These are phyloP conservation scores for Colletotrichum filicis DNA, from an alignment of 2,329 filamentous ascomycete species.

Conservation along the genomic window DNA sequence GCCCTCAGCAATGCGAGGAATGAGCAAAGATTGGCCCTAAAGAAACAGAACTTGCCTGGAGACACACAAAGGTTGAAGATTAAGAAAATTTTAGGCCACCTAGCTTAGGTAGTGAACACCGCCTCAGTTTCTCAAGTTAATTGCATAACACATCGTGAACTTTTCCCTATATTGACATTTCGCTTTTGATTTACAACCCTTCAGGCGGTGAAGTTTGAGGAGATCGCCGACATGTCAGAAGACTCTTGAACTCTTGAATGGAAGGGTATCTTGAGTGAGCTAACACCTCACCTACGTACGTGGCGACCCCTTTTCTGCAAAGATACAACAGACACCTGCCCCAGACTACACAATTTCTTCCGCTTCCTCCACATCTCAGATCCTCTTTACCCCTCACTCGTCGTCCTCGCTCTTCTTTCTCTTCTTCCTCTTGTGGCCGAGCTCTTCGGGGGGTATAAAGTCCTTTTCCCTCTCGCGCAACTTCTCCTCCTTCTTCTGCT, in stretches of 20 bases:
- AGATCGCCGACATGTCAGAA: conserved; percentile 6
- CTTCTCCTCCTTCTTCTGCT: conserved; percentile 88
- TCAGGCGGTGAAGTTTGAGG: neutral
- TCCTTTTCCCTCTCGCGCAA: conserved; percentile 85
- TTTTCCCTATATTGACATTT: conserved; percentile 2
- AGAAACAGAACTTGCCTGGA: neutral
- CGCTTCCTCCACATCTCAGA: neutral
- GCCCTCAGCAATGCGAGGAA: neutral
- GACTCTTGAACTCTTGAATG: conserved; percentile 26
- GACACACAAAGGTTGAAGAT: neutral
- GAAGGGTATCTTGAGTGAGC: conserved; percentile 35
- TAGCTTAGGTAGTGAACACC: neutral
- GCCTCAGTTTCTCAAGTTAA: neutral
- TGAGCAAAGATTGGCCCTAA: neutral
- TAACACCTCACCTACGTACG: conserved; percentile 23
- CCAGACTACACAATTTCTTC: conserved; percentile 2
- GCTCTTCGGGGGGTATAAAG: conserved; percentile 88
- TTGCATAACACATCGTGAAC: neutral
- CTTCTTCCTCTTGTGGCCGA: conserved; percentile 71
- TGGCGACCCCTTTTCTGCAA: conserved; percentile 14
- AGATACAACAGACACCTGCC: conserved; percentile 4
- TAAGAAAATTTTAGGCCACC: neutral
- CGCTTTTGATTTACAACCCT: conserved; percentile 13
- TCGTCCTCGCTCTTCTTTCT: conserved; percentile 63
- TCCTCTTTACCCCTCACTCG: conserved; percentile 7